Evolutionary conservation across 73 alveolate genomes (phyloP).

Genomic region (Tetrahymena thermophila): DNA sequence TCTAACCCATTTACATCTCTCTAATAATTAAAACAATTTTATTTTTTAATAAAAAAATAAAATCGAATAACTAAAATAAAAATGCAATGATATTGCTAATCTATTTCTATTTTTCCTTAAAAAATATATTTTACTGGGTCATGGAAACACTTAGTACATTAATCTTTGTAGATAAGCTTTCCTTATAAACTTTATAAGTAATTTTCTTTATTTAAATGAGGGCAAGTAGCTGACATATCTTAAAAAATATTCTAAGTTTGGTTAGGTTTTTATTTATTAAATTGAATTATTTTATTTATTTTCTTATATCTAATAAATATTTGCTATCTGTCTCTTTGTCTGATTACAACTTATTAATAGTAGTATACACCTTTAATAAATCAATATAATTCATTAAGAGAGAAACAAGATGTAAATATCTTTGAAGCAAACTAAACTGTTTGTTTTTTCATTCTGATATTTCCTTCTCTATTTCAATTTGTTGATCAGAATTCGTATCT

Average conservation of each 20-base stretch:
- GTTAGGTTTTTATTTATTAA: not conserved
- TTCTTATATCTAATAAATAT: not conserved
- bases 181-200: constrained; percentile 29
- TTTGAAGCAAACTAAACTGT: not conserved
- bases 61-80: too few relatives aligned
- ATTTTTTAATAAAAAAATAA: not conserved
- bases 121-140: constrained; percentile 32
- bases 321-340: not conserved
- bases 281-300: not conserved
- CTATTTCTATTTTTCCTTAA: not conserved
- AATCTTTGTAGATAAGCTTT: constrained; percentile 69
- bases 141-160: constrained; percentile 74
- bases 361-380: too few relatives aligned
- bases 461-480: not conserved
- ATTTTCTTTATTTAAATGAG: not conserved
- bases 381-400: too few relatives aligned
- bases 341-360: not conserved
- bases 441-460: not conserved
- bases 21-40: constrained; percentile 12
- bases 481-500: constrained; percentile 1
- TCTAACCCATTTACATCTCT: constrained; percentile 82
- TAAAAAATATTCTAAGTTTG: not conserved
- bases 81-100: not conserved
- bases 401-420: not conserved
- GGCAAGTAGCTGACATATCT: not conserved